Evolutionary conservation across 257 asterid genomes (phyloP), one percentile per base, ranked within the genome.

Genomic region (Primulina eburnea): DNA sequence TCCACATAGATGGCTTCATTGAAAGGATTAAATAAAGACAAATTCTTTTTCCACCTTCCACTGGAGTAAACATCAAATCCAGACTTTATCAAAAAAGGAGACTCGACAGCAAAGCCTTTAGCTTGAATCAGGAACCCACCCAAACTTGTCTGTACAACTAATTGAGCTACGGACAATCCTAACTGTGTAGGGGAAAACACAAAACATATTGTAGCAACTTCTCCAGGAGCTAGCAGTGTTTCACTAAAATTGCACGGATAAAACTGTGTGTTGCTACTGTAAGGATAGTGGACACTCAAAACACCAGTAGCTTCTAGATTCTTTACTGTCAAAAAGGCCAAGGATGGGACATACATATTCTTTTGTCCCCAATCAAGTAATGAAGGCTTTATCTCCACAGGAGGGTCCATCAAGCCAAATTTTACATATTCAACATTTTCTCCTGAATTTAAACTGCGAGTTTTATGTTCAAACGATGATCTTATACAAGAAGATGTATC

Each of bases 1-100:
- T 87, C 84, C 70, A 92, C 92, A 34, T 78, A 73, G 69, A 92
- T 86, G 77, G 90, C 79, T 74, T 87, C 96, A 73, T 81, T 29
- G 76, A 76, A 88, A 63, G 97, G 98, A 81, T 90, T 92, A 75
- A 79, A 85, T 83, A 92, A 75, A 64, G 95, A 88, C 71, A 92
- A 70, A 72, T 82, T 87, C 69, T 84, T 28, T 28, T 3, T 28
- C 30, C 30, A 3, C 30, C 30, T 28, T 28, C 30, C 30, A 28
- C 30, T 28, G 30, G 30, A 28, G 30, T 0, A 28, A 28, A 2
- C 30, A 28, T 28, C 30, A 28, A 28, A 3, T 28, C 30, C 30
- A 28, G 30, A 28, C 30, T 28, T 28, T 2, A 28, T 28, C 30
- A 28, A 28, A 28, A 28, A 28, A 28, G 30, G 30, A 28, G 30